A percentile compares a stretch with the other conserved stretches of the same genome.
phyloP scores from a whole-genome alignment of 148 eudicot species.

The Rheum nobile region DNA sequence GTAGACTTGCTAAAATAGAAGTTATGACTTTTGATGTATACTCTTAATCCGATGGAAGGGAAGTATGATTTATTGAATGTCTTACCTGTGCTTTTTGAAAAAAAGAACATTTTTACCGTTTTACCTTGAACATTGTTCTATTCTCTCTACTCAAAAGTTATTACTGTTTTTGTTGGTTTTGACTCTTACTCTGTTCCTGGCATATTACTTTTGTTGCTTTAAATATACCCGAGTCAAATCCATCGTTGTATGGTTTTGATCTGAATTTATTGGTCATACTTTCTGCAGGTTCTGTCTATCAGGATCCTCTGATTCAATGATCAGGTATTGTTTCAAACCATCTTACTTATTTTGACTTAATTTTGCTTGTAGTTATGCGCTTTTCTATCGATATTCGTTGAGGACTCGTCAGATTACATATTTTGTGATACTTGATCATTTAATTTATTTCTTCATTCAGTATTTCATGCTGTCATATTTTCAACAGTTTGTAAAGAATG shows the following conservation, averaged over 20 bases:
- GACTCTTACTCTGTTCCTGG: background rate
- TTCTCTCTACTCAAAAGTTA: background rate
- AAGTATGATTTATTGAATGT: background rate
- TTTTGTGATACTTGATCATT: background rate
- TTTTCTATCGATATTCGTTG: too few relatives aligned
- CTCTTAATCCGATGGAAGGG: background rate
- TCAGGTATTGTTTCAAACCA: conserved; percentile 39
- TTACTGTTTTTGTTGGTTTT: background rate
- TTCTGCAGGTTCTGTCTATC: conserved; percentile 85
- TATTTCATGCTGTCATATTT: background rate
- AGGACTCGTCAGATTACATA: background rate
- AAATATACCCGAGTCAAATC: background rate
- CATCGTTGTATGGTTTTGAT: background rate
- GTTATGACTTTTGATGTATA: background rate
- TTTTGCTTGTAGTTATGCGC: background rate
- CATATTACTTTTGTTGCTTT: background rate
- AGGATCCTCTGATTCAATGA: conserved; percentile 98
- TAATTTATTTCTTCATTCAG: background rate
- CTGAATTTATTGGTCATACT: background rate
- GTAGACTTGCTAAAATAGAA: background rate
- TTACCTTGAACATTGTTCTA: background rate
- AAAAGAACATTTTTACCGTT: background rate
- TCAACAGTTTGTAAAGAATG: background rate
- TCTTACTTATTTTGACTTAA: background rate
- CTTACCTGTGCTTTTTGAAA: background rate